A percentile compares a stretch with the other conserved stretches of the same genome.
Conservation (phyloP, 2,329 filamentous ascomycete genomes). For the Colletotrichum shisoi region DNA sequence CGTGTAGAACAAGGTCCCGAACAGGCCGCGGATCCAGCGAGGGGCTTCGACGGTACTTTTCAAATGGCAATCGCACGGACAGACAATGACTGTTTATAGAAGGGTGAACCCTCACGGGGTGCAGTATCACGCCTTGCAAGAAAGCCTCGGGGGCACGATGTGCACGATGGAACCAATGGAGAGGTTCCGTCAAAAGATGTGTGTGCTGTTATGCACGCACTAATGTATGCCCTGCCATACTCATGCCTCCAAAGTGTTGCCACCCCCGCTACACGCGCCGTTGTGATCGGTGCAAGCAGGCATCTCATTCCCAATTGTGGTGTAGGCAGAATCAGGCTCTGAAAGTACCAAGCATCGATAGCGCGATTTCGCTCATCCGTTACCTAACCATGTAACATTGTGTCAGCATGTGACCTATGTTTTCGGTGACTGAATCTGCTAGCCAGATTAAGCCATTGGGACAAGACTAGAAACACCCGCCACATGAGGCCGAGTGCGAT, state of each 20-base stretch:
- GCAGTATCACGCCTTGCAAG: background rate
- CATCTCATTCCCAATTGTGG: background rate
- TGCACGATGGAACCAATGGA: background rate
- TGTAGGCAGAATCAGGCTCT: no score
- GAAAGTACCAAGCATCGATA: no score
- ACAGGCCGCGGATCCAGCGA: background rate
- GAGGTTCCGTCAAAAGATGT: background rate
- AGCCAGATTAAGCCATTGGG: no score
- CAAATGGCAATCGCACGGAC: constrained; percentile 9
- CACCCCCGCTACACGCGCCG: background rate
- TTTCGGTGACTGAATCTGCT: no score
- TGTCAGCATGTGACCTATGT: no score
- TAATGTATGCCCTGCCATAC: background rate
- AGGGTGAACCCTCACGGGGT: background rate
- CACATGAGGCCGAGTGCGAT: no score
- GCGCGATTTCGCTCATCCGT: no score
- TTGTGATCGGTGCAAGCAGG: background rate
- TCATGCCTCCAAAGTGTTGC: background rate
- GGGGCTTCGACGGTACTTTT: background rate
- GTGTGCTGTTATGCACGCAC: background rate
- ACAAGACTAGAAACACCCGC: no score
- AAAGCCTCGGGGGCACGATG: background rate
- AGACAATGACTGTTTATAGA: background rate
- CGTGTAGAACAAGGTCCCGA: constrained; percentile 5
- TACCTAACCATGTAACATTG: no score